phyloP scores from a whole-genome alignment of 768 basidiomycete genomes.

The Tubosaeta sp. region DNA sequence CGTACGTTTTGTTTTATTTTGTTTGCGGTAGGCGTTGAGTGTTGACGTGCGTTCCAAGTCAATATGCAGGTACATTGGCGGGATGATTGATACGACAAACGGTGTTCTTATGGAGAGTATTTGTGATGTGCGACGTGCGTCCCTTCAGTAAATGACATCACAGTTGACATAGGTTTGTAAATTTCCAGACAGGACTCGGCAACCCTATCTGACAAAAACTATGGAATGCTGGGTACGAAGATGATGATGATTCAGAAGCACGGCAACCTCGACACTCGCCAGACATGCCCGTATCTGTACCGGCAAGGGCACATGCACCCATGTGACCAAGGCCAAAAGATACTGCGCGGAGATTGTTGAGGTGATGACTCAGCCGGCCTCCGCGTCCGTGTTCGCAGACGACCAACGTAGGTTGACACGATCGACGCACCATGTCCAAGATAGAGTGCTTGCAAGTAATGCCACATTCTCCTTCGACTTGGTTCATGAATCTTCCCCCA shows the following conservation, averaged over 20 bases:
- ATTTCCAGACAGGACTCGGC: conserved; percentile 61
- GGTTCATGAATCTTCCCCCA: no score
- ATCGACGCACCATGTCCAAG: background rate
- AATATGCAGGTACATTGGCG: conserved; percentile 81
- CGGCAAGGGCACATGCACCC: background rate
- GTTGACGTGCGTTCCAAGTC: conserved; percentile 35
- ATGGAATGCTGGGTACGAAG: conserved; percentile 24
- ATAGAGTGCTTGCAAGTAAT: no score
- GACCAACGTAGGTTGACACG: background rate
- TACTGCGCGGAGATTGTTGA: conserved; percentile 17
- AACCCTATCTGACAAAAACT: conserved; percentile 43
- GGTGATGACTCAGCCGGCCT: conserved; percentile 1
- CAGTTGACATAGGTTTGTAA: conserved; percentile 61
- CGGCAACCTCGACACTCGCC: conserved; percentile 2
- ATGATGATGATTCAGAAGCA: conserved; percentile 18
- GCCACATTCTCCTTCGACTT: no score
- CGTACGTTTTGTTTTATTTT: conserved; percentile 36
- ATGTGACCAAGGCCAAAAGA: conserved; percentile 13
- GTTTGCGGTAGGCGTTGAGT: background rate
- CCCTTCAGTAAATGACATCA: background rate
- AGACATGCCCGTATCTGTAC: background rate
- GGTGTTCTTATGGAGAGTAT: conserved; percentile 42
- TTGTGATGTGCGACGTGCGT: conserved; percentile 83
- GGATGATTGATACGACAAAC: conserved; percentile 51
- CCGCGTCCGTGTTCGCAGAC: background rate